Percentiles rank a stretch among this genome's conserved stretches.
Conservation (phyloP, 148 eudicot genomes). For the Chenopodium berlandieri region DNA sequence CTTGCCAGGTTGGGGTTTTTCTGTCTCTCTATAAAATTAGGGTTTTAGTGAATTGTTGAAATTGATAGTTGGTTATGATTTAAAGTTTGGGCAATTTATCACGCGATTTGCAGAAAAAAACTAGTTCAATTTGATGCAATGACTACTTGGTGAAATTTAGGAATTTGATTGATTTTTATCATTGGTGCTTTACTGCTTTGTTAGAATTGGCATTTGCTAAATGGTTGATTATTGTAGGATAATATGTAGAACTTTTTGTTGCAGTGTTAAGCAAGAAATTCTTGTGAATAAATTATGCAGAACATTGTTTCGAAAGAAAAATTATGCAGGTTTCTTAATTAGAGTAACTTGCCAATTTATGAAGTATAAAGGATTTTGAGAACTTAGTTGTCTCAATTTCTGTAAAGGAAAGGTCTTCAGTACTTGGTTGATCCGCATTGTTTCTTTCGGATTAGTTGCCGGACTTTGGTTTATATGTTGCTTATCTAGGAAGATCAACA, state of each 20-base stretch:
- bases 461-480: not conserved
- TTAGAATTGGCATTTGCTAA: not conserved
- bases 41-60: slow-evolving; percentile 10
- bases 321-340: no score
- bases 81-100: no score
- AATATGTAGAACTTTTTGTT: no score
- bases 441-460: not conserved
- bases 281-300: no score
- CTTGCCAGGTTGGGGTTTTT: slow-evolving; percentile 54
- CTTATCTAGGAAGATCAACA: not conserved
- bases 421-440: not conserved
- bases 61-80: no score
- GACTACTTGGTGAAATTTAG: not conserved
- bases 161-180: no score
- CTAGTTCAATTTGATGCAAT: not conserved
- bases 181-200: no score
- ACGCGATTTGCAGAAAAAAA: not conserved
- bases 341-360: not conserved
- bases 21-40: not conserved
- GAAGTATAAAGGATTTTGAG: not conserved
- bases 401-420: no score
- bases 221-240: not conserved
- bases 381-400: not conserved
- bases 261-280: not conserved
- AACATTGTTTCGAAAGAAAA: no score